Evolutionary conservation across 2,329 filamentous ascomycete species (phyloP).

Genomic region (Aspergillus aculeatinus): DNA sequence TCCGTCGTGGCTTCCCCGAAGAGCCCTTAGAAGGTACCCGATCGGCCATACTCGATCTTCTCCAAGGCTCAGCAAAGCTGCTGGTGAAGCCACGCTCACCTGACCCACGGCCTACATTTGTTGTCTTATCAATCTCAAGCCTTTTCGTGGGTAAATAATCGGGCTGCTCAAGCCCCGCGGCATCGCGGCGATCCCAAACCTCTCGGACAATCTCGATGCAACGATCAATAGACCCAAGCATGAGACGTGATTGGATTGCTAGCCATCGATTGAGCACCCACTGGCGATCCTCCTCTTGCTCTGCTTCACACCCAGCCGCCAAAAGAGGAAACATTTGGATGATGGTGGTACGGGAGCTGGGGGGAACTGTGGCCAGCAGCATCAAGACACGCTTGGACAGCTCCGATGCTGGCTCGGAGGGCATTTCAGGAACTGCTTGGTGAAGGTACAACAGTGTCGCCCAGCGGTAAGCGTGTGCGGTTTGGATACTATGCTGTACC

Average conservation of each 20-base stretch:
- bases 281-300: constrained; percentile 58
- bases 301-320: constrained; percentile 65
- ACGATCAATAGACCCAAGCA: constrained; percentile 66
- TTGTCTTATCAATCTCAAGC: constrained; percentile 20
- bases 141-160: constrained; percentile 17
- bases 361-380: constrained; percentile 62
- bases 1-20: constrained; percentile 23
- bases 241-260: constrained; percentile 60
- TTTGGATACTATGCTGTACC: constrained; percentile 64
- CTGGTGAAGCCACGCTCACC: not conserved
- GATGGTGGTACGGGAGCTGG: constrained; percentile 62
- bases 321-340: constrained; percentile 70
- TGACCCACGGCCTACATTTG: constrained; percentile 7
- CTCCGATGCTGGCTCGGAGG: constrained; percentile 56
- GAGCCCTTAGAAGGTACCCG: constrained; percentile 12
- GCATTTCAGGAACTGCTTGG: constrained; percentile 67
- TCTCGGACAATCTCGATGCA: constrained; percentile 65
- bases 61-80: constrained; percentile 26
- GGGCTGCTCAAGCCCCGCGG: constrained; percentile 36
- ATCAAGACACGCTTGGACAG: constrained; percentile 63
- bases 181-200: constrained; percentile 65
- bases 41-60: constrained; percentile 15
- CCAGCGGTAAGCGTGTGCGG: constrained; percentile 66
- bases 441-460: constrained; percentile 66
- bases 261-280: constrained; percentile 66